Base-by-base conservation (phyloP, 495 filamentous ascomycete species). In the Aspergillus ostianus region DNA sequence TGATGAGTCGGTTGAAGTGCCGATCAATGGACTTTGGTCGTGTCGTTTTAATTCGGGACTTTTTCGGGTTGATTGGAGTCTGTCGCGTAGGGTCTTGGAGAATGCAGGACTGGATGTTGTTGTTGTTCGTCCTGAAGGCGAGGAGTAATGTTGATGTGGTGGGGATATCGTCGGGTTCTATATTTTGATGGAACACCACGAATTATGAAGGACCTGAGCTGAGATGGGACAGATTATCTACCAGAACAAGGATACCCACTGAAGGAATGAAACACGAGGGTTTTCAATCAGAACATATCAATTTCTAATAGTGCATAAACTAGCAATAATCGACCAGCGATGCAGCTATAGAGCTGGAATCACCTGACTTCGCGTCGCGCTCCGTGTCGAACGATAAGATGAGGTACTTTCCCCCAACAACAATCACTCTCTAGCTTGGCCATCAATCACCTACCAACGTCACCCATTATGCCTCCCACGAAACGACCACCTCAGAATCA, bases 21-120 rank as follows among this genome's bases (percentile, higher is more conserved):
- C 30, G 17, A 60, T 72, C 12, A 64, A 56, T 0, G 63, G 60
- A 15, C 59, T 79, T 0, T 75, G 64, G 57, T 67, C 72, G 3
- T 80, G 79, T 58, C 68, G 72, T 2, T 77, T 81, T 21, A 81
- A 81, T 56, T 73, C 76, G 21, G 77, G 77, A 3, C 53, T 74
- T 7, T 81, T 80, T 58, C 65, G 58, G 2, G 76, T 81, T 17
- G 64, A 70, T 21, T 77, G 74, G 74, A 36, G 55, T n/a, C 51
- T 47, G 9, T 70, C 73, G 17, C 58, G 60, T 44, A 20, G 46
- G 26, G 44, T 70, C 7, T 19, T 75, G 58, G 67, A 70, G 26
- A 49, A 60, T 2, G 52, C 53, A 0, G 67, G 59, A 4, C 51
- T 75, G 41, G 54, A 57, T 2, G 55, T 75, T 50, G 70, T 64